phyloP scores from a whole-genome alignment of 2,329 filamentous ascomycete genomes.

The Zalaria sp. region DNA sequence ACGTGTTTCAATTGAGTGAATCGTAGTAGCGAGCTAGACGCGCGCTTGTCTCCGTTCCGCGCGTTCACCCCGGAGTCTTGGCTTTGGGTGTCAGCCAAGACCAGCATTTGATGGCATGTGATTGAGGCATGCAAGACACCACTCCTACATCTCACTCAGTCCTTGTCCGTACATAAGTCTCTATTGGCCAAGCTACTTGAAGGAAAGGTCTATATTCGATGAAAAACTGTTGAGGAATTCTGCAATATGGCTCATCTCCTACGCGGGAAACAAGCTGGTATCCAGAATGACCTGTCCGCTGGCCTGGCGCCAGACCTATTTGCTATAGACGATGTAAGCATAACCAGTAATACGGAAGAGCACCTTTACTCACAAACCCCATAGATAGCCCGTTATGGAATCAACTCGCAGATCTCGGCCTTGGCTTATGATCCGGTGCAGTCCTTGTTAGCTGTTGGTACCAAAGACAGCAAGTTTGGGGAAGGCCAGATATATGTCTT shows the following conservation, averaged over 20 bases:
- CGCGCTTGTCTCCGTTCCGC: too few relatives aligned
- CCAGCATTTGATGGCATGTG: too few relatives aligned
- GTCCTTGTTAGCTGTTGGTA: slow-evolving; percentile 83
- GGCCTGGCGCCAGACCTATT: slow-evolving; percentile 68
- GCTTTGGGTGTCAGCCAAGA: too few relatives aligned
- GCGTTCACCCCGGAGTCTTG: too few relatives aligned
- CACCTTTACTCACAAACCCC: slow-evolving; percentile 8
- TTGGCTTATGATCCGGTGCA: slow-evolving; percentile 89
- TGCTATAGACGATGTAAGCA: slow-evolving; percentile 59
- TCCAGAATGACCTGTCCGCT: slow-evolving; percentile 79
- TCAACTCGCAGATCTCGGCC: slow-evolving; percentile 53
- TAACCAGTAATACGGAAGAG: slow-evolving; percentile 9
- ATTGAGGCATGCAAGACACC: too few relatives aligned
- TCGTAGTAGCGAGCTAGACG: too few relatives aligned
- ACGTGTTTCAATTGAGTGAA: too few relatives aligned
- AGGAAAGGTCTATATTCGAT: too few relatives aligned
- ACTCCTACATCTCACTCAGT: too few relatives aligned
- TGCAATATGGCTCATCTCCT: slow-evolving; percentile 68
- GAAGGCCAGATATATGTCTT: slow-evolving; percentile 80
- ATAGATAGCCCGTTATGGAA: slow-evolving; percentile 59
- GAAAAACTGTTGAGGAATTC: too few relatives aligned
- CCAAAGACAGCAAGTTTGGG: slow-evolving; percentile 73
- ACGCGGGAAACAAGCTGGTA: slow-evolving; percentile 82
- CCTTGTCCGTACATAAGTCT: too few relatives aligned
- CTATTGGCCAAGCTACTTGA: too few relatives aligned